Base-by-base conservation (phyloP, 1,139 yeast genomes). In the Pichia sp. region DNA sequence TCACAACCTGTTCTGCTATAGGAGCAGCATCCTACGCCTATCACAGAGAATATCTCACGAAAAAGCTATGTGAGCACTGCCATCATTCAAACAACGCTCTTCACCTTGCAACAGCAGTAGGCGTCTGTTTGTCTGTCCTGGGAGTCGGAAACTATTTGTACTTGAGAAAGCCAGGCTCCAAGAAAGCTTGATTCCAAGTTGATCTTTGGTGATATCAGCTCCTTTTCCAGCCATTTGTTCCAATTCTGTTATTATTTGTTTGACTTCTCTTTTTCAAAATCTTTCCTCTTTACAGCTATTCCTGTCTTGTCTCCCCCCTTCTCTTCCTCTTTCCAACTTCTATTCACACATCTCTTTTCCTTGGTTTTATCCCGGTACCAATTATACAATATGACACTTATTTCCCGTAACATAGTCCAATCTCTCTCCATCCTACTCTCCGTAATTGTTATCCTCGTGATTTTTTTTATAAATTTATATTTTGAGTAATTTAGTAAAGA, bases 71-170 rank as follows among this genome's bases (percentile, higher is more conserved):
- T 41, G 26, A 31, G 12, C 30, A 39, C 13, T 53, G 55, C 23
- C 44, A 43, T 25, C 7, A 31, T 16, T 13, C 30, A 34, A 19
- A 39, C 48, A n/a, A 21, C 21, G 22, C 22, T 3, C 37, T 46
- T 30, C 54, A 55, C 12, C 22, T 55, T 5, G 34, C 48, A 10
- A 47, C 42, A 4, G 48, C 57, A 4, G 47, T 52, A 6, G 50
- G 44, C 5, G 19, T 46, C 3, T 39, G 46, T 16, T 40, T 50
- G 12, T 52, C 50, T 3, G 36, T 54, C 19, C 47, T 54, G 48
- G 56, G 55, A 19, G 46, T 51, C 18, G 58, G 58, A 25, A 54
- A 56, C 30, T 54, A 46, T 22, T 28, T 52, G 13, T 56, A 56
- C 18, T 47, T 52, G 22, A 56, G 48, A 26, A 47, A 51, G 13